phyloP scores from a whole-genome alignment of 768 basidiomycete species.

The Daedaleopsis nitida region DNA sequence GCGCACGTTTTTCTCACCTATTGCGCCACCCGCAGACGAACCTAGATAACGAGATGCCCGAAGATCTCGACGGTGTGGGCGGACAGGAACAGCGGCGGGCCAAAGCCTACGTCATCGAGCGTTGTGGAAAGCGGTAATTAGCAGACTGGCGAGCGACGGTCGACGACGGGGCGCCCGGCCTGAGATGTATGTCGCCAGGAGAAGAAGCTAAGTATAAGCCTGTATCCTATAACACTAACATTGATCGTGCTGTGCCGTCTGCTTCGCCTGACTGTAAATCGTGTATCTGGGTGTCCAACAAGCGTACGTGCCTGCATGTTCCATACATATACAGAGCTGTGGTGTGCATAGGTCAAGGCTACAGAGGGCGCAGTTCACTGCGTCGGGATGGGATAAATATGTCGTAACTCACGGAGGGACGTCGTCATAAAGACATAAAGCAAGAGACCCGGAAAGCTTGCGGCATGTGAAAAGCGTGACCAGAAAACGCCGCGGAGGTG shows the following conservation, averaged over 20 bases:
- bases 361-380: background rate
- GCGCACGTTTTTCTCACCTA: background rate
- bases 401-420: background rate
- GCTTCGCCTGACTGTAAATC: background rate
- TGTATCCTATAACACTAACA: slow-evolving; percentile 5
- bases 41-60: slow-evolving; percentile 82
- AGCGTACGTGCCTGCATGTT: background rate
- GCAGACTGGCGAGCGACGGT: background rate
- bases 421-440: background rate
- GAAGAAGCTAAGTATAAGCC: background rate
- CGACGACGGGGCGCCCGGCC: background rate
- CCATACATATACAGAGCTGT: background rate
- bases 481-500: background rate
- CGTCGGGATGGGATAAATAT: background rate
- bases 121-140: slow-evolving; percentile 60
- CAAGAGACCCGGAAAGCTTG: background rate
- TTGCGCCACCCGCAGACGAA: slow-evolving; percentile 41
- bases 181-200: background rate
- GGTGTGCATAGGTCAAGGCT: background rate
- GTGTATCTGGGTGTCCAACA: background rate
- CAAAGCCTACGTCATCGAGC: slow-evolving; percentile 71
- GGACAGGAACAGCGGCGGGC: slow-evolving; percentile 84
- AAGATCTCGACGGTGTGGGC: slow-evolving; percentile 89
- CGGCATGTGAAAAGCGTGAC: background rate
- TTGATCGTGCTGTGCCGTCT: slow-evolving; percentile 5